Evolutionary conservation across 139 green algal genomes (phyloP), one percentile per base, ranked within the genome.

Genomic region (Tetratostichococcus sp.): DNA sequence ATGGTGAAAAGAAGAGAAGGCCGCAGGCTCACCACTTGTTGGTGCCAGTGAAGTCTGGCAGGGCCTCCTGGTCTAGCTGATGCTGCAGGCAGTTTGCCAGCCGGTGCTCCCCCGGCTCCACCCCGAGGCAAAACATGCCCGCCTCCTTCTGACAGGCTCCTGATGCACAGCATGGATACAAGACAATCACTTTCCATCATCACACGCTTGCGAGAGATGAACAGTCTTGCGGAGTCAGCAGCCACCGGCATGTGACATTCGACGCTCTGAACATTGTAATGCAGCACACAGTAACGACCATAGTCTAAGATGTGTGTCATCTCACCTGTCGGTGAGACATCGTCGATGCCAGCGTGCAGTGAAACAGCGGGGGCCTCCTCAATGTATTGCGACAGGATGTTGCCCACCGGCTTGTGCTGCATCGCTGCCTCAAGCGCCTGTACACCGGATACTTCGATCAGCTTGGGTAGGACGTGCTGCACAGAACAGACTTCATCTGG

Each of bases 51-150:
- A 67, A 71, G 5, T 35, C 43, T 4, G 59, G 42, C 35, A 77
- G 39, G 6, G 16, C 73, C 77, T 87, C 71, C 21, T 72, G 76
- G 30, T 86, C 73, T 0, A 93, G 79, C 28, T 87, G 74, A 21
- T 93, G 83, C 16, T 79, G 84, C 28, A 96, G 73, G 80, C 91
- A 96, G 5, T 83, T 82, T 5, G 84, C 82, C 70, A 93, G 73
- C 33, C 83, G 71, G 4, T 83, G 79, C 30, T 88, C 75, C 0
- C 91, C 91, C 19, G 82, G 80, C 30, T 84, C 79, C 16, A 91
- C 80, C 43, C 88, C 87, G 2, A 77, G 65, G 80, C 91, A 96
- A 25, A 85, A 88, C 0, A 70, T 32, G 11, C 88, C 70, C 14
- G 94, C 82, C n/a, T 94, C 89, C 2, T 75, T 71, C 34, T 73